These are phyloP conservation scores for Penstemon newberryi DNA, from an alignment of 257 asterid species.

Conservation along the genomic window DNA sequence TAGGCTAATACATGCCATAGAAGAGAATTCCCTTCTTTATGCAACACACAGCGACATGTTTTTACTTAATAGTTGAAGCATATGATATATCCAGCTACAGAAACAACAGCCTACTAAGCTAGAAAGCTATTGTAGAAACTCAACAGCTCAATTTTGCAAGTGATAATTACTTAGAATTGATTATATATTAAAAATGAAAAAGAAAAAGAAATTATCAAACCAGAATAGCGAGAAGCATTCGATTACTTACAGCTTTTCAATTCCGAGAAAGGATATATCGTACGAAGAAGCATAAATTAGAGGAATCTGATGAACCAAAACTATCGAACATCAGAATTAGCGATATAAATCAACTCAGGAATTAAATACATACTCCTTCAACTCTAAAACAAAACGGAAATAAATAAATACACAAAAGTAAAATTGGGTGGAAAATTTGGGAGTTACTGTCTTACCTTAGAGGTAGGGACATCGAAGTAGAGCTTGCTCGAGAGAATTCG, in stretches of 20 bases:
- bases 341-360: constrained; percentile 18
- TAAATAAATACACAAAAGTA: neutral
- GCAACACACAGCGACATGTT: neutral
- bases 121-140: neutral
- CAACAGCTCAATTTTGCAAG: neutral
- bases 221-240: neutral
- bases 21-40: neutral
- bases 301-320: constrained; percentile 59
- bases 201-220: neutral
- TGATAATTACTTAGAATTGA: neutral
- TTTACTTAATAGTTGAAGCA: neutral
- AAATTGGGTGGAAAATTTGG: neutral
- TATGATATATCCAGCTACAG: neutral
- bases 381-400: neutral
- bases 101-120: neutral
- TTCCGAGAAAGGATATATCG: constrained; percentile 78
- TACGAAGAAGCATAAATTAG: constrained; percentile 77
- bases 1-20: neutral
- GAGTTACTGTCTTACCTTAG: constrained; percentile 44
- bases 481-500: constrained; percentile 80
- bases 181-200: neutral
- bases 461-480: constrained; percentile 72
- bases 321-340: neutral
- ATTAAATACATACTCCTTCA: neutral
- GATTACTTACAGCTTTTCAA: constrained; percentile 74